These are phyloP conservation scores for Ustilago trichophora DNA, from an alignment of 1,284 basidiomycete species.

Conservation along the genomic window DNA sequence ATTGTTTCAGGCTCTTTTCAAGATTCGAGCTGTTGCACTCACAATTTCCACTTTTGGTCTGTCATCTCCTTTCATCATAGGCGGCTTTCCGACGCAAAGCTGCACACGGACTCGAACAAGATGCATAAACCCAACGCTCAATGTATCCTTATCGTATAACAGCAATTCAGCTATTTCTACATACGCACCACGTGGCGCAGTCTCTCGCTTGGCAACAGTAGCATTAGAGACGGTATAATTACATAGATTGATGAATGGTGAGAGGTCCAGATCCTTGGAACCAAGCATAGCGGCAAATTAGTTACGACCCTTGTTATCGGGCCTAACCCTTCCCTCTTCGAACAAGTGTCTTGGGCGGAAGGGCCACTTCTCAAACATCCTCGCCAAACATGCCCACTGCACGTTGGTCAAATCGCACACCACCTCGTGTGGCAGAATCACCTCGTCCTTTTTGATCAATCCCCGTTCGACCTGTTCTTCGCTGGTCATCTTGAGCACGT, in stretches of 20 bases:
- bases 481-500: conserved; percentile 54
- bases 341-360: conserved; percentile 58
- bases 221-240: no score
- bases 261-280: no score
- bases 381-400: conserved; percentile 58
- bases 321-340: conserved; percentile 49
- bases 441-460: conserved; percentile 28
- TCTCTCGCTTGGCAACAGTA: no score
- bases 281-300: no score
- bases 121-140: conserved; percentile 17
- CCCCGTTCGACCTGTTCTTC: conserved; percentile 34
- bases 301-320: conserved; percentile 28
- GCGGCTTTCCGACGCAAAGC: conserved; percentile 60
- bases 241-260: background rate
- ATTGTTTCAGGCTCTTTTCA: no score
- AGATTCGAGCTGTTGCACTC: background rate
- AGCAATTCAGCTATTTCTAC: background rate
- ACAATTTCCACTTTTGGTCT: background rate
- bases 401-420: conserved; percentile 54
- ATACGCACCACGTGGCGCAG: no score
- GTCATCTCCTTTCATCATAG: background rate
- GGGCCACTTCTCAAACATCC: conserved; percentile 64
- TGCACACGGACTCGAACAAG: conserved; percentile 56
- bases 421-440: conserved; percentile 44
- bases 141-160: background rate